Evolutionary conservation across 192 early-diverging fungal genomes (phyloP), one percentile per base, ranked within the genome.

Genomic region (Coemansia sp.): DNA sequence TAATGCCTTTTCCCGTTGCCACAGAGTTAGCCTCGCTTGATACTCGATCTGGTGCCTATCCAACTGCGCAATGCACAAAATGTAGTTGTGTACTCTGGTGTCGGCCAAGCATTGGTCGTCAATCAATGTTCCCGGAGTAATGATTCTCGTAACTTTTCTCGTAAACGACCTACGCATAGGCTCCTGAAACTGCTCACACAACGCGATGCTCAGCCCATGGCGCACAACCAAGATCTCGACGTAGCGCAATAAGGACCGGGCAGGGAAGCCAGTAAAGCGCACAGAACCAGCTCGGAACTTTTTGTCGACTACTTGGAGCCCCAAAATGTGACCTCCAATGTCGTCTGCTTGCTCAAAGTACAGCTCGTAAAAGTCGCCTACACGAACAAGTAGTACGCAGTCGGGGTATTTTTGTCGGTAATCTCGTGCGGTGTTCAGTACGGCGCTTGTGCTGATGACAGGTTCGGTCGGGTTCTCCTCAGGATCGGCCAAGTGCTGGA

Each of bases 41-140:
- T 64, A 5, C 27, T 62, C 50, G 7, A 31, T 46, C 32, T 67
- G 61, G n/a, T 21, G 36, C 19, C 48, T 36, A 17, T 84, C 70
- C 50, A 74, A 37, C 8, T 69, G 73, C 6, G 82, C 72, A 19
- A 95, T 77, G 27, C 88, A 82, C 34, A 95, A 73, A 5, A 97
- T 84, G 74, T 90, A 97, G 66, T 89, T 93, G 78, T 94, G 91
- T 38, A 91, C 77, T 9, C 76, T 70, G 3, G 87, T 82, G 48
- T 85, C 77, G 23, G 89, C 64, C 82, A 90, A 38, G 58, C 74
- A 89, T 64, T 87, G 84, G 55, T 91, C 89, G 65, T 94, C 92
- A 29, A 98, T 87, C 32, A 94, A 65, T 0, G 95, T 95, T 0
- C 95, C 96, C 0, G 94, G 90, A 0, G 94, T 95, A 50, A 95